Percentiles rank a stretch among this genome's conserved stretches.
These are phyloP conservation scores for Canariomyces notabilis DNA, from an alignment of 2,329 filamentous ascomycete species.

Conservation along the genomic window DNA sequence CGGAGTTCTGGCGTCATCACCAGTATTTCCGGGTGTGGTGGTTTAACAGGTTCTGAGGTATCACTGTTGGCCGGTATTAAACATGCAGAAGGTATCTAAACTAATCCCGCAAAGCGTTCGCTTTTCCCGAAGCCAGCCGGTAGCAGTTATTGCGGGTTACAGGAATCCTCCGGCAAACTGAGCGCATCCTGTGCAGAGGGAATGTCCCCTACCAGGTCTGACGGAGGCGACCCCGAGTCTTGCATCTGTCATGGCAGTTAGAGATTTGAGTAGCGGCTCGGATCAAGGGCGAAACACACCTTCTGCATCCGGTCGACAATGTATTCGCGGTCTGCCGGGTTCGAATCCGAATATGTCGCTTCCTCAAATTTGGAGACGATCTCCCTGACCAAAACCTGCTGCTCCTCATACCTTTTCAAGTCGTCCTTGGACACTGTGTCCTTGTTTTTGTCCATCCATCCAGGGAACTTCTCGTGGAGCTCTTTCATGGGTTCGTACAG, in stretches of 20 bases:
- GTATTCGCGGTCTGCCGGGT: slow-evolving; percentile 76
- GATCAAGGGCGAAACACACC: slow-evolving; percentile 46
- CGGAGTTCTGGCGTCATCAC: not conserved
- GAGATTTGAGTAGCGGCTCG: not conserved
- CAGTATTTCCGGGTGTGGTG: slow-evolving; percentile 1
- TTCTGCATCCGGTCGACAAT: slow-evolving; percentile 98
- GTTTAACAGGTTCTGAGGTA: not conserved
- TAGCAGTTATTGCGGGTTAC: slow-evolving; percentile 51
- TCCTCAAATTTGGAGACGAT: slow-evolving; percentile 89
- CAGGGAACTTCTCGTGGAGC: slow-evolving; percentile 84
- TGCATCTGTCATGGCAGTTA: slow-evolving; percentile 67
- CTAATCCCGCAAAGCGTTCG: not conserved
- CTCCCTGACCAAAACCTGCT: slow-evolving; percentile 72
- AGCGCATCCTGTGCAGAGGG: slow-evolving; percentile 71
- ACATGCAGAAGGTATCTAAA: not conserved
- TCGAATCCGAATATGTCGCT: slow-evolving; percentile 73
- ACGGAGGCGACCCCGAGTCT: slow-evolving; percentile 82
- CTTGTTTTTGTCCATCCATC: slow-evolving; percentile 77
- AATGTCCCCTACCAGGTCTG: slow-evolving; percentile 88
- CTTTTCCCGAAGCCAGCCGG: not conserved
- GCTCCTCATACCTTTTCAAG: slow-evolving; percentile 72
- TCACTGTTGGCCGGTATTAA: not conserved
- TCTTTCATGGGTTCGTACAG: slow-evolving; percentile 99
- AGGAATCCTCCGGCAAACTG: slow-evolving; percentile 56
- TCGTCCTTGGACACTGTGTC: slow-evolving; percentile 64